A percentile compares a stretch with the other conserved stretches of the same genome.
Evolutionary conservation across 805 yeast species (phyloP).

Genomic region (Schizosaccharomyces octosporus): DNA sequence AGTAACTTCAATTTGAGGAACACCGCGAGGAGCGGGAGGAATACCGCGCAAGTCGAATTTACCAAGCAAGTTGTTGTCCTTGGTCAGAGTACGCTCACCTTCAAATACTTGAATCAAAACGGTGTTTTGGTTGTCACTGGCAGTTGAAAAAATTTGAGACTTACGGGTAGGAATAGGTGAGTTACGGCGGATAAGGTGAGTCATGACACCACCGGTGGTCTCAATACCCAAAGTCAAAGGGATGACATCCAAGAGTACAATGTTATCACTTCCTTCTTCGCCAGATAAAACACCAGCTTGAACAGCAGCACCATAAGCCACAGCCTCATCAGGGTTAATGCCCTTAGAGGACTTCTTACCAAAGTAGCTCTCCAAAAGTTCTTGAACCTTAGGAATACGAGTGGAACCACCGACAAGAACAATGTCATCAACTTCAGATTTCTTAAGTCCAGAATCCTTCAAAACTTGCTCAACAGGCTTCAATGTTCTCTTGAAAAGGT

Average conservation of each 20-base stretch:
- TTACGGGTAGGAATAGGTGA: constrained; percentile 93
- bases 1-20: constrained; percentile 91
- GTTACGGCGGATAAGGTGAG: constrained; percentile 94
- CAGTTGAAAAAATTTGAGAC: constrained; percentile 88
- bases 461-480: constrained; percentile 91
- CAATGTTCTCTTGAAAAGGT: constrained; percentile 76
- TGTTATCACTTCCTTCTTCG: constrained; percentile 78
- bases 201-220: constrained; percentile 98
- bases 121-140: constrained; percentile 96
- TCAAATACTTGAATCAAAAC: constrained; percentile 89
- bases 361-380: constrained; percentile 69
- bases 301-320: constrained; percentile 97
- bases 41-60: constrained; percentile 89
- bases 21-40: constrained; percentile 98
- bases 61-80: constrained; percentile 89
- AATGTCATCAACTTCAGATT: constrained; percentile 74
- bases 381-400: constrained; percentile 95
- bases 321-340: constrained; percentile 98
- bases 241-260: constrained; percentile 84
- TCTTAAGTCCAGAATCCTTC: constrained; percentile 74
- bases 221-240: constrained; percentile 94
- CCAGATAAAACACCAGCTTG: constrained; percentile 96
- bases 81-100: constrained; percentile 93
- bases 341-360: constrained; percentile 94
- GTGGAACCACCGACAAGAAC: constrained; percentile 98